These are phyloP conservation scores for Wickerhamomyces chambardii DNA, from an alignment of 805 yeast species.

Conservation along the genomic window DNA sequence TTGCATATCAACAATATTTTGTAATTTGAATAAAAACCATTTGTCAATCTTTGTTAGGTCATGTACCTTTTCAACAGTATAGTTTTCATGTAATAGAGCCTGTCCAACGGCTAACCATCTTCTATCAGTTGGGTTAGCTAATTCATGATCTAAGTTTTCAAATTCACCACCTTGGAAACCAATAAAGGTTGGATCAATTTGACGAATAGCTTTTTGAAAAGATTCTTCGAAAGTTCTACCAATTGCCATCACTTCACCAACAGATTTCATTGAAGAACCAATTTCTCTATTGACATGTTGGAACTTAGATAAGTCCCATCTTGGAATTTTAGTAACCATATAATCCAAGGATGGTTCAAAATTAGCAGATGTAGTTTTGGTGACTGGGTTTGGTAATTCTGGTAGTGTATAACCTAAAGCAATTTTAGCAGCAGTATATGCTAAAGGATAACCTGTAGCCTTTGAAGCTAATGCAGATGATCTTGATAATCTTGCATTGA, in stretches of 20 bases:
- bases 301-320: conserved; percentile 96
- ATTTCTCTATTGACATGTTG: conserved; percentile 90
- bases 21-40: conserved; percentile 91
- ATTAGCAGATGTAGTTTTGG: conserved; percentile 92
- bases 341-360: conserved; percentile 97
- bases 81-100: conserved; percentile 86
- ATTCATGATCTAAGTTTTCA: conserved; percentile 68
- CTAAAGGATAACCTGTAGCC: conserved; percentile 98
- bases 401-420: conserved; percentile 93
- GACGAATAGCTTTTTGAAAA: conserved; percentile 95
- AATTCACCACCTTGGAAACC: conserved; percentile 87
- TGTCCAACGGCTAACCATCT: conserved; percentile 98
- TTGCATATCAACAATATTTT: conserved; percentile 89
- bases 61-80: conserved; percentile 87
- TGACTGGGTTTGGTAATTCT: conserved; percentile 92
- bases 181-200: conserved; percentile 82
- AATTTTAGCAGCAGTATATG: conserved; percentile 97
- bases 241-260: conserved; percentile 98
- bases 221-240: conserved; percentile 98
- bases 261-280: conserved; percentile 97
- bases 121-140: conserved; percentile 88
- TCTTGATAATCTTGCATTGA: conserved; percentile 92
- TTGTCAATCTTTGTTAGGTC: conserved; percentile 88
- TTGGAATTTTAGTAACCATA: conserved; percentile 94
- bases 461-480: conserved; percentile 97